Base-by-base conservation (phyloP, 2,329 filamentous ascomycete genomes). In the Trichophyton rubrum region DNA sequence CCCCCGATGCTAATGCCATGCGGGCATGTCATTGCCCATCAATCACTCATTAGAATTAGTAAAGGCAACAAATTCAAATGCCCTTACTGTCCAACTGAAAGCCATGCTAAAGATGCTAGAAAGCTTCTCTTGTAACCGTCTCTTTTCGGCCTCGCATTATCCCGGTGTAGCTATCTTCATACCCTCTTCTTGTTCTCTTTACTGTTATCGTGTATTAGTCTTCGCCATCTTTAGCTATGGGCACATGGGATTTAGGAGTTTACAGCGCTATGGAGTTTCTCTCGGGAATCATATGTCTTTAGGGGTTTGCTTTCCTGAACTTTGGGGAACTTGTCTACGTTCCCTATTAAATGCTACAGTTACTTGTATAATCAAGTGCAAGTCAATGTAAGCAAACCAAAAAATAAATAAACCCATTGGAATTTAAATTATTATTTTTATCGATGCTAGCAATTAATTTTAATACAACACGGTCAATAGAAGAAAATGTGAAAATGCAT, bases 1-100 rank as follows among this genome's bases (percentile, higher is more conserved):
- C 93, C 93, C 9, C 90, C 93, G 1, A 95, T 97, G 88, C 93
- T 96, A 83, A 85, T 99, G 70, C 88, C 89, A 0, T 99, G 93
- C 70, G 92, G 93, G 4, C 93, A 99, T 75, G 92, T 96, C 59
- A 86, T 99, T 62, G 91, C 90, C 17, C 82, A 85, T 65, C 91
- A 96, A 69, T 90, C 87, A 38, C 76, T 99, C 58, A 83, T 87
- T 62, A 85, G 85, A 69, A 79, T 97, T 47, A 85, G 85, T 60
- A 95, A 95, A 74, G 86, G 87, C 0, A 82, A 78, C 47, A 79
- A 87, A 62, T 95, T 95, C 79, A 99, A 99, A 73, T 99, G 93
- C 69, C 93, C 93, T 0, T 99, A 99, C 71, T 99, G 93, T 70
- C 93, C 93, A 0, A 84, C 78, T 33, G 92, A 97, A 74, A 90